A percentile compares a stretch with the other conserved stretches of the same genome.
Conservation (phyloP, 768 basidiomycete genomes). For the Chalciporus piperatus region DNA sequence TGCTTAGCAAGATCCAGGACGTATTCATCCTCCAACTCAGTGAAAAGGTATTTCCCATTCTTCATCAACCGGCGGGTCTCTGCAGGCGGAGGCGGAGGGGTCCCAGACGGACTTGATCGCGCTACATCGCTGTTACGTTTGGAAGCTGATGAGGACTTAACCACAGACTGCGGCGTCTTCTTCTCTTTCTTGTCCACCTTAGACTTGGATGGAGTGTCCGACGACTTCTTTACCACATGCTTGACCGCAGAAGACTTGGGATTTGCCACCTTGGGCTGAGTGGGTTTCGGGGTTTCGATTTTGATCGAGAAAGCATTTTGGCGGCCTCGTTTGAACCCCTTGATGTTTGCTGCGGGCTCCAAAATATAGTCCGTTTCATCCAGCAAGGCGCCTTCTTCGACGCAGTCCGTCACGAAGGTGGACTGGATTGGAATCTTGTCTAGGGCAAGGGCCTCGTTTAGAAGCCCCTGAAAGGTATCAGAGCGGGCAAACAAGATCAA, state of each 20-base stretch:
- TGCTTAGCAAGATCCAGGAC: constrained; percentile 42
- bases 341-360: constrained; percentile 26
- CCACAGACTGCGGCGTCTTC: not conserved
- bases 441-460: constrained; percentile 31
- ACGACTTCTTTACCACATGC: constrained; percentile 1
- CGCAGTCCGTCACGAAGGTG: constrained; percentile 52
- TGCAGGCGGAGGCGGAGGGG: constrained; percentile 48
- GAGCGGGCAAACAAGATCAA: constrained; percentile 54
- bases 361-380: constrained; percentile 46
- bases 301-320: constrained; percentile 14
- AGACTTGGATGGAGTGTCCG: constrained; percentile 8
- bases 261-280: constrained; percentile 3
- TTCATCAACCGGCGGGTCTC: constrained; percentile 26
- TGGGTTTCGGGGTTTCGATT: constrained; percentile 9
- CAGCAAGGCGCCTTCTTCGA: constrained; percentile 42
- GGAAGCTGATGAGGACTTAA: not conserved
- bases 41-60: constrained; percentile 42
- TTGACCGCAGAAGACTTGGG: constrained; percentile 5
- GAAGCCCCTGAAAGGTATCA: constrained; percentile 48
- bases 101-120: constrained; percentile 14
- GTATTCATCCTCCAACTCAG: constrained; percentile 51
- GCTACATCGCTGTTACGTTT: not conserved
- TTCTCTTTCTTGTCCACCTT: constrained; percentile 4
- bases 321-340: constrained; percentile 25
- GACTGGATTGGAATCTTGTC: constrained; percentile 49